Evolutionary conservation across 1,139 yeast genomes (phyloP).

Genomic region (Saccharomyces hybrid): DNA sequence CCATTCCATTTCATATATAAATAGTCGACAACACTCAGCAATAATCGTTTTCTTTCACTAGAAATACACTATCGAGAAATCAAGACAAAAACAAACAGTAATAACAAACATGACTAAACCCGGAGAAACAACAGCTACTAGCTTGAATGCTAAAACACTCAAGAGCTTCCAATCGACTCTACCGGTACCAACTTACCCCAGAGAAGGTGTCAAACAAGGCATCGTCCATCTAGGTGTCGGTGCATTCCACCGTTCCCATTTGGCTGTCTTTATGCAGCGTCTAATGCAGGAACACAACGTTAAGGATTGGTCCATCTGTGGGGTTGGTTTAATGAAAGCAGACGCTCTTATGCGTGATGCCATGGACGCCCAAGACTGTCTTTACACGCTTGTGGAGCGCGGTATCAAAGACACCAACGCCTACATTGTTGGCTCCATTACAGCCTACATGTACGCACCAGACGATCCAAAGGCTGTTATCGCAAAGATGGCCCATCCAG

Average conservation of each 20-base stretch:
- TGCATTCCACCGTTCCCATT: constrained; percentile 7
- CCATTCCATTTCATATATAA: too few relatives aligned
- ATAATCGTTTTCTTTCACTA: too few relatives aligned
- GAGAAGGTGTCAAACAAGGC: constrained; percentile 7
- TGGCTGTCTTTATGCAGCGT: constrained; percentile 9
- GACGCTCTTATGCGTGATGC: constrained; percentile 7
- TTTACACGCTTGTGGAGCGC: constrained; percentile 6
- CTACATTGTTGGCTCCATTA: background rate
- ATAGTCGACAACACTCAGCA: too few relatives aligned
- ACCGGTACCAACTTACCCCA: constrained; percentile 7
- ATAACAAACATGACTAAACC: background rate
- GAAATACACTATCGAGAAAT: too few relatives aligned
- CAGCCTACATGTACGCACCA: constrained; percentile 8
- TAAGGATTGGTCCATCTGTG: constrained; percentile 8
- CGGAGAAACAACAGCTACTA: background rate
- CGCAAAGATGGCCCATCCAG: too few relatives aligned
- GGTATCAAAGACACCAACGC: constrained; percentile 3
- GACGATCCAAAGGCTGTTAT: constrained; percentile 1
- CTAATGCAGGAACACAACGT: constrained; percentile 7
- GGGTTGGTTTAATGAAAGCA: constrained; percentile 6
- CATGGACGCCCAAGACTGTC: constrained; percentile 4
- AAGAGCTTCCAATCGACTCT: background rate
- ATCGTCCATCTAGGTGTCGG: constrained; percentile 7
- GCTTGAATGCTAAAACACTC: background rate
- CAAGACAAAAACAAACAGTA: too few relatives aligned